phyloP scores from a whole-genome alignment of 2,329 filamentous ascomycete genomes.

The Fusarium sp. region DNA sequence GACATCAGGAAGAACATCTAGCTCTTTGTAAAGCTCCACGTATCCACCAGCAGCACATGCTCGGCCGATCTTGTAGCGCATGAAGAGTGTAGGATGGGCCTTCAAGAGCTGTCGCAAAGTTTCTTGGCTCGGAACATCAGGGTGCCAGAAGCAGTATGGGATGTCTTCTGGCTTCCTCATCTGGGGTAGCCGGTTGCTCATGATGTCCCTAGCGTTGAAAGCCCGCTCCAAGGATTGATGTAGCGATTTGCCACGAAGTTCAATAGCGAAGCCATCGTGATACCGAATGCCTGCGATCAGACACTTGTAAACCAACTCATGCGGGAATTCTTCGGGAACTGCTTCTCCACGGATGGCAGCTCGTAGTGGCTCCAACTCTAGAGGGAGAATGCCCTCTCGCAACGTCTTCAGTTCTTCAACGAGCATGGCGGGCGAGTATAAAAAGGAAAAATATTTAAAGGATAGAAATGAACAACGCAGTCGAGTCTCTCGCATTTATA shows the following conservation, averaged over 20 bases:
- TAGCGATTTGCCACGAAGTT: not conserved
- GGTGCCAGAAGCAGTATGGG: slow-evolving; percentile 56
- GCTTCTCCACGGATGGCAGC: not conserved
- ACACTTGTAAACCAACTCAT: not conserved
- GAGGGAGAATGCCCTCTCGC: not conserved
- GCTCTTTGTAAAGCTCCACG: slow-evolving; percentile 46
- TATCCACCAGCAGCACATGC: slow-evolving; percentile 53
- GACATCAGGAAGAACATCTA: slow-evolving; percentile 50
- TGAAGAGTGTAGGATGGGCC: slow-evolving; percentile 39
- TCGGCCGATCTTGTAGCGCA: slow-evolving; percentile 51
- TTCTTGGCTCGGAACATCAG: slow-evolving; percentile 47
- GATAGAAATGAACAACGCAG: not conserved
- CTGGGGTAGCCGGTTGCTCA: slow-evolving; percentile 48
- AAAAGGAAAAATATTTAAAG: not conserved
- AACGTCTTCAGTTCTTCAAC: not conserved
- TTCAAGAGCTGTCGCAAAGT: slow-evolving; percentile 48
- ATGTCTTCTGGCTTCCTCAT: slow-evolving; percentile 28
- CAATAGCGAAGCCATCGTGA: not conserved
- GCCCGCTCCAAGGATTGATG: not conserved
- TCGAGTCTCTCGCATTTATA: not conserved
- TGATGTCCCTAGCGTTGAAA: slow-evolving; percentile 47
- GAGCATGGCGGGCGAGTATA: not conserved
- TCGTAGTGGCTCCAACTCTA: not conserved
- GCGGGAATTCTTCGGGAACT: not conserved
- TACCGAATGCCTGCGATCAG: not conserved